Conservation (phyloP, 1,284 basidiomycete species). For the Bjerkandera adusta region DNA sequence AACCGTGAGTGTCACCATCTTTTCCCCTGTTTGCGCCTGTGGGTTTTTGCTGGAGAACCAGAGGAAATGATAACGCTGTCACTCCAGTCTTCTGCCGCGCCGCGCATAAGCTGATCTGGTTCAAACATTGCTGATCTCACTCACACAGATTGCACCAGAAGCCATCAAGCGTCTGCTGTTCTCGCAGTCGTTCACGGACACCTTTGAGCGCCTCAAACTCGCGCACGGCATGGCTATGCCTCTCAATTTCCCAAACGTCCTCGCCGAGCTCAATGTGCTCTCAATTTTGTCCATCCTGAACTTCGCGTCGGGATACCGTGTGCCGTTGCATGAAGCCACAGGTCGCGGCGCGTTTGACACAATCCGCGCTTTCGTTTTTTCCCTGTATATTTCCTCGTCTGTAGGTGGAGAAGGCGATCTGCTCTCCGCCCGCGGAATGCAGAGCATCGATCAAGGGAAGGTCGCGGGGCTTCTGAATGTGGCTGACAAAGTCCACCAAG, state of each 20-base stretch:
- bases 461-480: conserved; percentile 76
- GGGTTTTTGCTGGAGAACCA: neutral
- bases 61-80: neutral
- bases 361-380: conserved; percentile 70
- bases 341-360: conserved; percentile 80
- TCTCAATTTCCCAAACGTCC: conserved; percentile 66
- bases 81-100: neutral
- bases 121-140: conserved; percentile 6
- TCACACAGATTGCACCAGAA: conserved; percentile 48
- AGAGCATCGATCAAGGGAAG: conserved; percentile 45
- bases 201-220: conserved; percentile 59
- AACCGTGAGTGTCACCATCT: conserved; percentile 27
- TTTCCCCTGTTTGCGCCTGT: neutral
- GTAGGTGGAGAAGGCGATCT: conserved; percentile 50
- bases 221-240: conserved; percentile 73
- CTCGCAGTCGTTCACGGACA: conserved; percentile 60
- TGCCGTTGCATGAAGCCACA: conserved; percentile 64
- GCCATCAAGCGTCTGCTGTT: conserved; percentile 59
- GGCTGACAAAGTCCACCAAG: conserved; percentile 52
- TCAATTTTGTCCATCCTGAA: conserved; percentile 74
- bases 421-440: conserved; percentile 69
- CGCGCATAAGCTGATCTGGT: neutral
- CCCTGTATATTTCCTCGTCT: conserved; percentile 65
- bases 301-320: conserved; percentile 77
- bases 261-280: conserved; percentile 74